These are phyloP conservation scores for Paraphaeosphaeria minitans DNA, from an alignment of 2,329 filamentous ascomycete species.

Conservation along the genomic window DNA sequence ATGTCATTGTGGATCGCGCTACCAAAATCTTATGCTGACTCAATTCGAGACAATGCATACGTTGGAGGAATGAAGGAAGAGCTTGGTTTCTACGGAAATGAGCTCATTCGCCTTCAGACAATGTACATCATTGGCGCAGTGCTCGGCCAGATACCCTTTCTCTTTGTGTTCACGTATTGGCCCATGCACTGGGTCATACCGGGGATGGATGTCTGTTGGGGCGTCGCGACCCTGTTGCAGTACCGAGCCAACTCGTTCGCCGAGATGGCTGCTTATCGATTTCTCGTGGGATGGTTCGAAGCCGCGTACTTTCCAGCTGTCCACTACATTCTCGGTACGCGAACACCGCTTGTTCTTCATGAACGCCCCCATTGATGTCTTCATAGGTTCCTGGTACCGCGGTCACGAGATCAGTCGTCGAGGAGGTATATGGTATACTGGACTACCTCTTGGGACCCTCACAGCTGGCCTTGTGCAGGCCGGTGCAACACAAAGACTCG, in stretches of 20 bases:
- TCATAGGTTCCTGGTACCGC: conserved; percentile 56
- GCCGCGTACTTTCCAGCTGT: conserved; percentile 49
- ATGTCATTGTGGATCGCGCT: conserved; percentile 14
- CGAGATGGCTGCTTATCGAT: conserved; percentile 60
- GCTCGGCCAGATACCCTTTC: conserved; percentile 58
- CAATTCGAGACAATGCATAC: conserved; percentile 59
- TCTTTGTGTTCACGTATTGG: conserved; percentile 53
- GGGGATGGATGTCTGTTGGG: conserved; percentile 59
- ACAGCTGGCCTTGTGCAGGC: conserved; percentile 57
- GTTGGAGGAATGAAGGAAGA: conserved; percentile 61
- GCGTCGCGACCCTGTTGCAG: conserved; percentile 62
- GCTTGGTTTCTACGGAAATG: conserved; percentile 57
- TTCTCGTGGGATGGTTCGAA: conserved; percentile 62
- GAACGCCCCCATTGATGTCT: conserved; percentile 6
- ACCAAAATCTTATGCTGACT: not conserved
- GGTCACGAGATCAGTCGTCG: conserved; percentile 51
- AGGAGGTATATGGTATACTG: conserved; percentile 59
- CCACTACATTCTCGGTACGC: conserved; percentile 34
- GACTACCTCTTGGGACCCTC: conserved; percentile 57
- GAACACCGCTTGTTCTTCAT: not conserved
- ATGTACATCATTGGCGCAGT: conserved; percentile 60
- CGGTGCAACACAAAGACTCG: conserved; percentile 56
- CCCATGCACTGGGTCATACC: conserved; percentile 60
- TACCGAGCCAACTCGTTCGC: conserved; percentile 56
- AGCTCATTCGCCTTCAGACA: conserved; percentile 61